Percentiles rank a stretch among this genome's conserved stretches.
Evolutionary conservation across 192 early-diverging fungal genomes (phyloP).

Genomic region (Kappamyces sp.): DNA sequence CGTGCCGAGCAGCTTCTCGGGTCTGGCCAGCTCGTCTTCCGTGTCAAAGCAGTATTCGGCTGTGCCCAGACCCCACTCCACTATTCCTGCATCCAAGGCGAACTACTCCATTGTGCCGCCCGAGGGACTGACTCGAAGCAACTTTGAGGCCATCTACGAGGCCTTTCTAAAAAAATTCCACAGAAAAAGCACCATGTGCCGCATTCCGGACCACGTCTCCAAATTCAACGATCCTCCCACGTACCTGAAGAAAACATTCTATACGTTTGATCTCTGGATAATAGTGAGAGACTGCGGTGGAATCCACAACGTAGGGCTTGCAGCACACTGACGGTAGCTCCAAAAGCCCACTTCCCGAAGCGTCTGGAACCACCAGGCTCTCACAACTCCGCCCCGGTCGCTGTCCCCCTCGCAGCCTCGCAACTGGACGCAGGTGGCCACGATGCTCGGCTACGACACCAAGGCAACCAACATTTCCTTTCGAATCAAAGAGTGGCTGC

Average conservation of each 20-base stretch:
- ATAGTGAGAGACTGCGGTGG: conserved; percentile 31
- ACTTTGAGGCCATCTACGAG: conserved; percentile 21
- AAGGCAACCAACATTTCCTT: conserved; percentile 37
- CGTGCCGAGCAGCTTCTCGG: too few relatives aligned
- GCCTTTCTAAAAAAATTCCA: conserved; percentile 25
- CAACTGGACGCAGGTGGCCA: conserved; percentile 34
- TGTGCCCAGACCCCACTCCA: too few relatives aligned
- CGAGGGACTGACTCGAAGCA: conserved; percentile 14
- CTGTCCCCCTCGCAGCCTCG: conserved; percentile 16
- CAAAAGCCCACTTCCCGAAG: neutral
- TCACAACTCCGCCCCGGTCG: neutral
- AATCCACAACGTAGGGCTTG: conserved; percentile 22
- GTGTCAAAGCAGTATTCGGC: too few relatives aligned
- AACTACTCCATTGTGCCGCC: neutral
- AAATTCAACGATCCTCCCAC: conserved; percentile 34
- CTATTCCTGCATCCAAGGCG: too few relatives aligned
- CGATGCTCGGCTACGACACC: conserved; percentile 31
- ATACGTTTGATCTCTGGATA: conserved; percentile 24
- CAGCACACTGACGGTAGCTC: neutral
- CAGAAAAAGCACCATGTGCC: conserved; percentile 14
- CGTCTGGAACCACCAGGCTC: neutral
- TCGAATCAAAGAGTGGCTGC: conserved; percentile 37
- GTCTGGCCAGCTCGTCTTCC: too few relatives aligned
- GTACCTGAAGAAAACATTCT: conserved; percentile 33
- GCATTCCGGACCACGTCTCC: conserved; percentile 25